These are phyloP conservation scores for Avena eriantha DNA, from an alignment of 176 grass and related monocot species.

Conservation along the genomic window DNA sequence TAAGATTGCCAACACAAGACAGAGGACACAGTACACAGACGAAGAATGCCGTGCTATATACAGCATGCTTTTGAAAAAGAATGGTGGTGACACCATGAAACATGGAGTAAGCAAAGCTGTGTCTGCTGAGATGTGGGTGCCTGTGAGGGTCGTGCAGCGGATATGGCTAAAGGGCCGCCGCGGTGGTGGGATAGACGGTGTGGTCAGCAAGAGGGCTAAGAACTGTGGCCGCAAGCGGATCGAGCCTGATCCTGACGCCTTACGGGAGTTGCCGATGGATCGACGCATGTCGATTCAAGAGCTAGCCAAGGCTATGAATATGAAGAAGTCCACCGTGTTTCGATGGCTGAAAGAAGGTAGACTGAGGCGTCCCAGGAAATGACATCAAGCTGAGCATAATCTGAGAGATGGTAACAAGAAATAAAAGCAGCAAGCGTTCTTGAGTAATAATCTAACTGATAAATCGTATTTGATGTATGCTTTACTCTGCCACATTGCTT, in stretches of 20 bases:
- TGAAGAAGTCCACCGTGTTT: not conserved
- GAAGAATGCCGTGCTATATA: not conserved
- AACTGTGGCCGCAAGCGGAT: constrained; percentile 14
- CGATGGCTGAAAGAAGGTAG: constrained; percentile 13
- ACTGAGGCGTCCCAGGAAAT: not conserved
- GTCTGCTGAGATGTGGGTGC: not conserved
- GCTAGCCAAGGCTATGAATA: not conserved
- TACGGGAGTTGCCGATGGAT: not conserved
- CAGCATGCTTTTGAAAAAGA: not conserved
- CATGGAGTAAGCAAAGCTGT: not conserved
- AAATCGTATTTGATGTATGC: not conserved
- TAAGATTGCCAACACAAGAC: not conserved
- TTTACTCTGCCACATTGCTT: not conserved
- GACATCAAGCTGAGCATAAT: not conserved
- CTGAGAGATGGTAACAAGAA: not conserved
- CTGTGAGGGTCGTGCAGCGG: constrained; percentile 6
- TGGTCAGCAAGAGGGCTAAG: not conserved
- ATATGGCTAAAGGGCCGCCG: not conserved
- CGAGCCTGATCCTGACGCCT: not conserved
- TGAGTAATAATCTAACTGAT: not conserved
- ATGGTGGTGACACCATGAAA: not conserved
- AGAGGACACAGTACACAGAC: not conserved
- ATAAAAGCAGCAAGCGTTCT: not conserved
- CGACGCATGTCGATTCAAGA: not conserved
- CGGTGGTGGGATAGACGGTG: not conserved